These are phyloP conservation scores for Cladosporium austrohemisphaericum DNA, from an alignment of 2,329 filamentous ascomycete genomes.

Conservation along the genomic window DNA sequence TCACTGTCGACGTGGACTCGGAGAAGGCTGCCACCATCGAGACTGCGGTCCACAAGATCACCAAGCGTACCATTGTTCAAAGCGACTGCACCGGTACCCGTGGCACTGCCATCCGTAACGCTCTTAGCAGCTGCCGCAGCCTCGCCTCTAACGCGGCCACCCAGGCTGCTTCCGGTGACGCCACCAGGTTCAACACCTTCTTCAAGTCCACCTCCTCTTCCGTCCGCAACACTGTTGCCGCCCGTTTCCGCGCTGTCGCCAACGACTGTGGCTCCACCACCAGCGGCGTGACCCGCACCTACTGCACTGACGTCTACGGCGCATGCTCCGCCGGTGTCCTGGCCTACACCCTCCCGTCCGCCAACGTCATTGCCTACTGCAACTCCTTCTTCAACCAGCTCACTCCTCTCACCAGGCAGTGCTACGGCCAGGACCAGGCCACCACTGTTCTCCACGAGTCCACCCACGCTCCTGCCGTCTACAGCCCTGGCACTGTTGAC, in stretches of 20 bases:
- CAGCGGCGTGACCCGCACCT: slow-evolving; percentile 49
- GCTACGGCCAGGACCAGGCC: slow-evolving; percentile 63
- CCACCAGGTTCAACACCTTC: slow-evolving; percentile 32
- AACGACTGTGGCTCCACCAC: slow-evolving; percentile 53
- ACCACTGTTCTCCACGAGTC: slow-evolving; percentile 64
- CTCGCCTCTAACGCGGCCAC: slow-evolving; percentile 53
- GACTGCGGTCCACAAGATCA: slow-evolving; percentile 41
- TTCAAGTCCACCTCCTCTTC: slow-evolving; percentile 56
- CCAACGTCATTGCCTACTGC: slow-evolving; percentile 58
- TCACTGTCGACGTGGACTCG: slow-evolving; percentile 57
- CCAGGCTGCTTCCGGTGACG: slow-evolving; percentile 48
- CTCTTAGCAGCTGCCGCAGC: slow-evolving; percentile 53
- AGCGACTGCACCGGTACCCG: slow-evolving; percentile 47
- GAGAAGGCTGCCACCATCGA: slow-evolving; percentile 50
- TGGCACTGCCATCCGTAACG: slow-evolving; percentile 45
- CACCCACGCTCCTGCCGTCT: slow-evolving; percentile 53
- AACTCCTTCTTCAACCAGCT: slow-evolving; percentile 56
- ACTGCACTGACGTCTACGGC: slow-evolving; percentile 58
- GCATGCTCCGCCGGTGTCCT: slow-evolving; percentile 53
- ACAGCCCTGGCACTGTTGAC: slow-evolving; percentile 52
- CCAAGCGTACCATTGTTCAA: slow-evolving; percentile 53
- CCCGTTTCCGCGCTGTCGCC: slow-evolving; percentile 52
- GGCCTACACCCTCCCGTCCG: slow-evolving; percentile 54
- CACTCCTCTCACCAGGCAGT: slow-evolving; percentile 47
- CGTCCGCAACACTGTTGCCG: slow-evolving; percentile 49